Evolutionary conservation across 129 eudicot species (phyloP), one percentile per base, ranked within the genome.

Genomic region (Centaurea solstitialis): DNA sequence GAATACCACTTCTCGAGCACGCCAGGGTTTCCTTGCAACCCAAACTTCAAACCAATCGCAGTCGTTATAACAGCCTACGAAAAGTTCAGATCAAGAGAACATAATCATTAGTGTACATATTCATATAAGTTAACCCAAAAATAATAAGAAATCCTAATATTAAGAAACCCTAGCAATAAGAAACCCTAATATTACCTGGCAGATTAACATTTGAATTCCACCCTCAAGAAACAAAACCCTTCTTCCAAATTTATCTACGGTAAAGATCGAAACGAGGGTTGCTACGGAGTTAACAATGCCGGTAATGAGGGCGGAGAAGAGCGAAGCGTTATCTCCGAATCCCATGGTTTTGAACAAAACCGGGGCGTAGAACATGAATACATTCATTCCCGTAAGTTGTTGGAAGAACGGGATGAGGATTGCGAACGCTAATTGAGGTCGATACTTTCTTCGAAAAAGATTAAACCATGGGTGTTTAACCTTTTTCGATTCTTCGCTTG

Each of bases 381-480:
- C 91, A 6, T 90, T 90, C 86, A 90, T 90, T 11, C 94, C 94
- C 0, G 94, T 90, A 4, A 87, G 72, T 21, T 90, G 94, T 38
- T 90, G 94, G 66, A 90, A 90, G 43, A 87, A 81, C 0, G 94
- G 94, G 21, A 90, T 85, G 0, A 17, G 39, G 0, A 86, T 35
- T 0, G 91, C 91, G 28, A 90, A 76, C 2, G 77, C 59, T 4
- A 90, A 67, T 2, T 90, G 94, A 1, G 94, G 94, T 81, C 94
- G 81, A 66, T 87, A 85, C 69, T 88, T 87, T 43, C 84, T 73
- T 33, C 21, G 24, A 39, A 81, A 13, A 2, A 90, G 84, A 37
- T 90, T 86, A 1, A 11, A 6, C 94, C 94, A 90, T 0, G 87
- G 94, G 50, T 82, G 82, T 15, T 84, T 53, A 4, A 85, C 62